phyloP scores from a whole-genome alignment of 257 asterid genomes.

The Gentiana dahurica region DNA sequence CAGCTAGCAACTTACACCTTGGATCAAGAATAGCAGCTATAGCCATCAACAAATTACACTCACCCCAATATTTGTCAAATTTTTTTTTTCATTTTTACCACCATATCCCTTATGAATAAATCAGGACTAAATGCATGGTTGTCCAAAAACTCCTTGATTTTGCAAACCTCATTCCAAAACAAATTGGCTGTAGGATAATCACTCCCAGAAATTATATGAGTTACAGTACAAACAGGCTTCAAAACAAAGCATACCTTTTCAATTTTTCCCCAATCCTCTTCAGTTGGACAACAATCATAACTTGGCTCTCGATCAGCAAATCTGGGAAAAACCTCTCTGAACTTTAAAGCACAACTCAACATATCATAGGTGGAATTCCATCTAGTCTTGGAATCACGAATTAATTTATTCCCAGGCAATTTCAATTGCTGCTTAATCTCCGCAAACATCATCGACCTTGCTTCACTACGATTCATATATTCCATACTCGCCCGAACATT shows the following conservation, averaged over 20 bases:
- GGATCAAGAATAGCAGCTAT: too few relatives aligned
- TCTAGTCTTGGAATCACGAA: not conserved
- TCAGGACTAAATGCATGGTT: not conserved
- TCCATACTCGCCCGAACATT: not conserved
- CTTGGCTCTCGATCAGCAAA: too few relatives aligned
- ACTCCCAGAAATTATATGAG: not conserved
- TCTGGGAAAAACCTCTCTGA: not conserved
- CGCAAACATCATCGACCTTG: not conserved
- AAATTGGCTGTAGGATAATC: not conserved
- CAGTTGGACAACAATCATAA: not conserved
- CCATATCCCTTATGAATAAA: not conserved
- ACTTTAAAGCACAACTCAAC: not conserved
- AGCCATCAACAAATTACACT: not conserved
- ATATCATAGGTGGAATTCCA: constrained; percentile 5
- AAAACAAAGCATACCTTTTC: not conserved
- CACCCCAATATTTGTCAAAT: not conserved
- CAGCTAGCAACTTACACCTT: too few relatives aligned
- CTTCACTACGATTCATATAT: not conserved
- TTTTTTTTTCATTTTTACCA: not conserved
- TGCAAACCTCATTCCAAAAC: not conserved
- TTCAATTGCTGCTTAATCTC: not conserved
- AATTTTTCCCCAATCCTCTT: not conserved
- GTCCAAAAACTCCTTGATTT: not conserved
- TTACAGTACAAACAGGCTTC: not conserved
- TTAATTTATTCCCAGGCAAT: not conserved